Evolutionary conservation across 495 filamentous ascomycete species (phyloP), one percentile per base, ranked within the genome.

Genomic region (Penicillium pancosmium): DNA sequence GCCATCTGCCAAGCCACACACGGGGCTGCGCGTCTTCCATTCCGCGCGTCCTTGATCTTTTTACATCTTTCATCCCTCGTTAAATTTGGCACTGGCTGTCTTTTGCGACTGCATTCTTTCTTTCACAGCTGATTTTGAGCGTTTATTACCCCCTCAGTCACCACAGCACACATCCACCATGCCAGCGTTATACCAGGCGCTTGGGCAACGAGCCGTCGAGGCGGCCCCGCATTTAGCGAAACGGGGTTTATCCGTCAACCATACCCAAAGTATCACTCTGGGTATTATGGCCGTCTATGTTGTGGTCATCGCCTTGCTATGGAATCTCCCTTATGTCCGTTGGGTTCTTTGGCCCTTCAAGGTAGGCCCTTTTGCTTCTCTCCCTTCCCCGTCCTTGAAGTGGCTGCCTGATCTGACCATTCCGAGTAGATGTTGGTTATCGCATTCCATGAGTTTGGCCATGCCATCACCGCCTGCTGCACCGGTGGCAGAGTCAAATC

Each of bases 311-410:
- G 88, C 88, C 4, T 72, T 91, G 21, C 73, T 92, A 7, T 92
- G 89, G 89, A 92, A 92, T 68, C 56, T 91, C 9, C 89, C 89
- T 1, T 91, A 92, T 67, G 70, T 92, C 16, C 81, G 85, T 16
- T 89, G 80, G 79, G 78, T 83, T 0, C 72, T 92, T 18, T 92
- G 88, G 88, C 89, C 89, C n/a, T 92, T 92, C 79, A 92, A 92
- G 76, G 88, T 90, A 69, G 59, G 15, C 10, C 36, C 23, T 4
- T 38, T 23, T 12, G 47, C 23, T 46, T 50, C 19, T 3, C 12
- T 15, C 41, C 57, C 23, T 41, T 19, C 21, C n/a, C 44, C 44
- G 7, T n/a, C 11, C 21, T 25, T 11, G 16, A 16, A 60, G 27
- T 21, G 4, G n/a, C 35, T 60, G 44, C 54, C 56, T 47, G 47